Evolutionary conservation across 139 green algal genomes (phyloP).

Genomic region (Microglena sp.): DNA sequence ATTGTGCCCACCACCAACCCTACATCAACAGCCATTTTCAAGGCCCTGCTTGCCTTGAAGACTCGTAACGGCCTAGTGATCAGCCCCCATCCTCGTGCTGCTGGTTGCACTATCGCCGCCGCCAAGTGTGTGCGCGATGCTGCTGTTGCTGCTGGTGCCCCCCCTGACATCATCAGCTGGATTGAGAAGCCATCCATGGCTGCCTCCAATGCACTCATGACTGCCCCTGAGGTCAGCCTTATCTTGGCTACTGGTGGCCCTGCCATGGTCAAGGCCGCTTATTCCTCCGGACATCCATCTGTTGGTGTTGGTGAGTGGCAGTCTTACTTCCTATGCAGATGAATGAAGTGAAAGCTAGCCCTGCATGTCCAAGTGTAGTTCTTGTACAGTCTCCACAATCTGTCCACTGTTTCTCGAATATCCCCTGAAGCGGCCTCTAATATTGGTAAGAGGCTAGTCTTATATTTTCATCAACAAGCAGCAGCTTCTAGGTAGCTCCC

Average conservation of each 20-base stretch:
- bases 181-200: slow-evolving; percentile 44
- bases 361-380: too few species aligned
- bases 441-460: too few species aligned
- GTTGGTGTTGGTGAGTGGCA: slow-evolving; percentile 46
- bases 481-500: too few species aligned
- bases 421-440: too few species aligned
- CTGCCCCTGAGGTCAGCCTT: slow-evolving; percentile 38
- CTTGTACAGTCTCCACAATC: too few species aligned
- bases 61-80: slow-evolving; percentile 60
- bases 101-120: slow-evolving; percentile 42
- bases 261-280: slow-evolving; percentile 54
- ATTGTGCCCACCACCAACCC: slow-evolving; percentile 64
- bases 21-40: slow-evolving; percentile 61
- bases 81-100: slow-evolving; percentile 50
- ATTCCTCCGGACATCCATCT: slow-evolving; percentile 54
- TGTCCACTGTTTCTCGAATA: too few species aligned
- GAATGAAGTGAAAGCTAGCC: too few species aligned
- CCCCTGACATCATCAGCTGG: slow-evolving; percentile 49
- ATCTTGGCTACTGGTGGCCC: slow-evolving; percentile 60
- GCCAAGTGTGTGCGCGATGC: slow-evolving; percentile 51
- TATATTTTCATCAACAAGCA: too few species aligned
- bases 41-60: slow-evolving; percentile 53
- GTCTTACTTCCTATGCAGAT: too few species aligned
- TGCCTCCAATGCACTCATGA: slow-evolving; percentile 50
- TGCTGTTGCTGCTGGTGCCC: slow-evolving; percentile 48